Base-by-base conservation (phyloP, 257 asterid species). In the Mitragyna speciosa region DNA sequence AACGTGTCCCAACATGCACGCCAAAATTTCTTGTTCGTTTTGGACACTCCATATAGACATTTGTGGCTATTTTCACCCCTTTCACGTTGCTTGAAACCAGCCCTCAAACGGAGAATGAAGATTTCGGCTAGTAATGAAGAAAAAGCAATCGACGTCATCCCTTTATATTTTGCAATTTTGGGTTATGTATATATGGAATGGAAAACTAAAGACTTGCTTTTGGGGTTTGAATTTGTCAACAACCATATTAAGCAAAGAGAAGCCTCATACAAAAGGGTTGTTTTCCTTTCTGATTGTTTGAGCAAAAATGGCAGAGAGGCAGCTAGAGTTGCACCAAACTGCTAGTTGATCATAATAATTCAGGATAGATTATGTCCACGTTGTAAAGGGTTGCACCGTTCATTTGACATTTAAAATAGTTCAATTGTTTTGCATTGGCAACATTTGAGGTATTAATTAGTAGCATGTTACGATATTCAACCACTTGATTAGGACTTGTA, bases 1-100 rank as follows among this genome's bases (percentile, higher is more conserved):
- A 76, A 84, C 87, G 82, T 84, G 72, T 78, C 80, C 91, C 92
- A 76, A 76, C 69, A 75, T 81, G 78, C 91, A 87, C 86, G 87
- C 69, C 68, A 63, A 76, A 71, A 47, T 47, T 70, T 49, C 70
- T 83, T 56, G 76, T 59, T 63, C 2, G 47, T 66, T 36, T 76
- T 64, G 64, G 48, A 65, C 64, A 65, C 67, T 31, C 14, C 9
- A 12, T 36, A 17, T 66, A 43, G 7, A 6, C 12, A 58, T 1
- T n/a, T 19, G 5, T 65, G 52, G 6, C 26, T 20, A 22, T 43
- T 51, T 19, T 76, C 61, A 43, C 61, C 30, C n/a, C 14, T 31
- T 14, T 12, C n/a, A 52, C 9, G 4, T 4, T 26, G 28, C n/a
- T 24, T 61, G 31, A 61, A 61, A 61, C 75, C 76, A 68, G 20